Percentiles rank a stretch among this genome's conserved stretches.
These are phyloP conservation scores for Lyophyllum atratum DNA, from an alignment of 768 basidiomycete species.

Conservation along the genomic window DNA sequence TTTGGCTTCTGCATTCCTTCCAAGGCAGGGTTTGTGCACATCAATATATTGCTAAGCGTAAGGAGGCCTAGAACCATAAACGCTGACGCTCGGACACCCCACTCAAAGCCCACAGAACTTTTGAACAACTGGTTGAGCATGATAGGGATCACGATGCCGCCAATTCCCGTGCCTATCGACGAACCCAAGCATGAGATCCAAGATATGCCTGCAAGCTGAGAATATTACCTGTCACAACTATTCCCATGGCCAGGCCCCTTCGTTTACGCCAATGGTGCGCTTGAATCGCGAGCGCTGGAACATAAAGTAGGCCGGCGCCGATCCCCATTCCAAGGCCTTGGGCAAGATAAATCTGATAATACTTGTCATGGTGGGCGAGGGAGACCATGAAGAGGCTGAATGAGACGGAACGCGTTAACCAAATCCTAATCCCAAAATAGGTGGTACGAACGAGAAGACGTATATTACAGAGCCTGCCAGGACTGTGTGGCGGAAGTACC, in stretches of 20 bases:
- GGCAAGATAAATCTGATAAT: slow-evolving; percentile 40
- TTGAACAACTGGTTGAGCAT: slow-evolving; percentile 52
- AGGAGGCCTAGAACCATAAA: slow-evolving; percentile 38
- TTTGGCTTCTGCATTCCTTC: neutral
- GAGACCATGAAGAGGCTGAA: slow-evolving; percentile 2
- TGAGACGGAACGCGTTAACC: neutral
- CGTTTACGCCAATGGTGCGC: slow-evolving; percentile 46
- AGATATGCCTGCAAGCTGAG: neutral
- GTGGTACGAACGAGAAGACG: slow-evolving; percentile 20
- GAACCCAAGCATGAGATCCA: neutral
- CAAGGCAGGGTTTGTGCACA: neutral
- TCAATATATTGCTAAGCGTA: slow-evolving; percentile 32
- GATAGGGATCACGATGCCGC: slow-evolving; percentile 45
- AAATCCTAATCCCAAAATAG: neutral
- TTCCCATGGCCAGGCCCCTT: slow-evolving; percentile 47
- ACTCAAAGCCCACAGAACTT: slow-evolving; percentile 42
- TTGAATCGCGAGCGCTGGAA: slow-evolving; percentile 45
- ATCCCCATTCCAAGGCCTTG: slow-evolving; percentile 53
- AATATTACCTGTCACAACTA: slow-evolving; percentile 36
- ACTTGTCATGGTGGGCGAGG: neutral
- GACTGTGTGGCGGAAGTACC: slow-evolving; percentile 28
- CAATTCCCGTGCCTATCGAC: slow-evolving; percentile 13
- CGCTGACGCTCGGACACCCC: slow-evolving; percentile 46
- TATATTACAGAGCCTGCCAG: slow-evolving; percentile 8
- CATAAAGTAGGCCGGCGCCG: slow-evolving; percentile 42